A percentile compares a stretch with the other conserved stretches of the same genome.
These are phyloP conservation scores for Lepidium didymum DNA, from an alignment of 345 rosid genomes.

Conservation along the genomic window DNA sequence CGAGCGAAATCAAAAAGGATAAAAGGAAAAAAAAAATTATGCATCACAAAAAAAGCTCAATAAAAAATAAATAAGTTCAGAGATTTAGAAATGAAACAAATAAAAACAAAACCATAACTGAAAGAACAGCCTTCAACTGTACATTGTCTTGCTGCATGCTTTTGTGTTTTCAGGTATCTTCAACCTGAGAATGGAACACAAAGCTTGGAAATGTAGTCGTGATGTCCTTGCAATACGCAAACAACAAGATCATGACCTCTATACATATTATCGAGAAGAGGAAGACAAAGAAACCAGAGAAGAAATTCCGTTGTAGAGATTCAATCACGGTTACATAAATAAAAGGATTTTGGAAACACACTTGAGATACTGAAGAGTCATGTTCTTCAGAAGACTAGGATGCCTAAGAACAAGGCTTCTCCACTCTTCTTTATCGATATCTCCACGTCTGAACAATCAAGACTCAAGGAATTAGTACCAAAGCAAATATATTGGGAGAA, in stretches of 20 bases:
- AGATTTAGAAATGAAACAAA: not conserved
- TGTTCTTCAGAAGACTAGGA: slow-evolving; percentile 87
- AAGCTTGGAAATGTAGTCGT: slow-evolving; percentile 97
- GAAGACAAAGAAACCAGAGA: not conserved
- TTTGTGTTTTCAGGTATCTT: slow-evolving; percentile 47
- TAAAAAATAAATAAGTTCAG: not conserved
- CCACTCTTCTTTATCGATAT: slow-evolving; percentile 95
- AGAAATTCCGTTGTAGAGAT: not conserved
- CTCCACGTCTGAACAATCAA: slow-evolving; percentile 66
- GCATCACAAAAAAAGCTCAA: slow-evolving; percentile 1
- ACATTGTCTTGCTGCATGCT: slow-evolving; percentile 13
- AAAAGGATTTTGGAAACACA: slow-evolving; percentile 30
- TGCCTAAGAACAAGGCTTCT: slow-evolving; percentile 86
- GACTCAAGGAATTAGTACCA: not conserved
- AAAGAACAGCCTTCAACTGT: not conserved
- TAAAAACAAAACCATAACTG: not conserved
- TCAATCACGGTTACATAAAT: not conserved
- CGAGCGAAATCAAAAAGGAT: not conserved
- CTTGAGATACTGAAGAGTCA: slow-evolving; percentile 99
- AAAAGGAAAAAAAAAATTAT: not conserved
- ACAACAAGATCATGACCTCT: not conserved
- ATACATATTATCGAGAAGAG: not conserved
- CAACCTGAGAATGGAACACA: slow-evolving; percentile 96
- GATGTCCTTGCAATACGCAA: slow-evolving; percentile 59
- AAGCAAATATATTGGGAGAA: not conserved